A percentile compares a stretch with the other conserved stretches of the same genome.
These are phyloP conservation scores for sorghum (Sorghum bicolor) DNA, from an alignment of 176 grass and related monocot genomes.

Conservation along the genomic window DNA sequence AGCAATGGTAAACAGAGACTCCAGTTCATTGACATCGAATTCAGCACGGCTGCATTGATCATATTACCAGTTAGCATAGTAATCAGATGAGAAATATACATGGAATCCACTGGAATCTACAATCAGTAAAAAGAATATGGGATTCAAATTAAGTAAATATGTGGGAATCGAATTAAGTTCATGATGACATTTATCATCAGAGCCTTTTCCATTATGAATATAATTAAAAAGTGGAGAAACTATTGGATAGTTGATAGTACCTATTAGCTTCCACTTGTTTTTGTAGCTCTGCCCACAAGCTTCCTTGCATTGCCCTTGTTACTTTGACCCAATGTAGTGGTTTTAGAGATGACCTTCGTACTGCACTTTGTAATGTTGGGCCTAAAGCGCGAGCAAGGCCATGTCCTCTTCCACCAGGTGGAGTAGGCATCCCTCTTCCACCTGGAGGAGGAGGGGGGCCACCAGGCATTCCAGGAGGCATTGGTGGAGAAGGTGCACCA, in stretches of 20 bases:
- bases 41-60: constrained; percentile 60
- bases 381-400: constrained; percentile 53
- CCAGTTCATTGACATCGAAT: constrained; percentile 88
- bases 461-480: constrained; percentile 42
- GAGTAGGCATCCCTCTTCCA: constrained; percentile 44
- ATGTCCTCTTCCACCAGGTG: constrained; percentile 61
- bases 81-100: constrained; percentile 18
- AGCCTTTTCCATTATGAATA: constrained; percentile 1
- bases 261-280: constrained; percentile 67
- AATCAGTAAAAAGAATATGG: neutral
- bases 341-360: constrained; percentile 71
- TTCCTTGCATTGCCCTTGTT: constrained; percentile 86
- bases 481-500: constrained; percentile 48
- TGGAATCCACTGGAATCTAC: neutral
- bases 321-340: constrained; percentile 95
- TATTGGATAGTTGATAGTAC: constrained; percentile 42
- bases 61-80: constrained; percentile 26
- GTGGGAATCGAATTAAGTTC: neutral
- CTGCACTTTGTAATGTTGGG: constrained; percentile 22
- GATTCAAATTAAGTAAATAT: neutral
- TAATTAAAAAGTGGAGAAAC: neutral
- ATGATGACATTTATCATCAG: neutral
- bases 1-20: constrained; percentile 72
- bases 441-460: constrained; percentile 65
- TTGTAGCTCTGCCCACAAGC: constrained; percentile 93